These are phyloP conservation scores for Trametes cinnabarina DNA, from an alignment of 768 basidiomycete genomes.

Conservation along the genomic window DNA sequence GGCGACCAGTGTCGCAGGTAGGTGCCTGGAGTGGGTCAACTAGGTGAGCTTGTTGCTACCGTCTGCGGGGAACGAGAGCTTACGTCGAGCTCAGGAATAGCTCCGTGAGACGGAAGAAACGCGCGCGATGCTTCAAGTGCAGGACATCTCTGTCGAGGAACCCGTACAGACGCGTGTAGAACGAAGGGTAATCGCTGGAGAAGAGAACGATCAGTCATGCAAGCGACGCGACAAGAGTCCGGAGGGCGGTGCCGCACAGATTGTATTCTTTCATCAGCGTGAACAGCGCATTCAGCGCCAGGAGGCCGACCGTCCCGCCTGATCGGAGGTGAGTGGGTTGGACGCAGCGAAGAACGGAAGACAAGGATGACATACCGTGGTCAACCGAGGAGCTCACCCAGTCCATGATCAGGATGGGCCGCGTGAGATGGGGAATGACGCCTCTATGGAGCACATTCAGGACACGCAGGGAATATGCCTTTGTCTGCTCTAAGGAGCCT, in stretches of 20 bases:
- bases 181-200: constrained; percentile 90
- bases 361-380: constrained; percentile 51
- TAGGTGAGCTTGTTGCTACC: not conserved
- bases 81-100: constrained; percentile 91
- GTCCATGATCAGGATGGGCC: constrained; percentile 82
- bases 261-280: constrained; percentile 91
- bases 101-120: constrained; percentile 92
- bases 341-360: not conserved
- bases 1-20: constrained; percentile 88
- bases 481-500: constrained; percentile 31
- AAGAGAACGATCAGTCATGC: constrained; percentile 6
- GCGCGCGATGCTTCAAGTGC: constrained; percentile 88
- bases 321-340: not conserved
- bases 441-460: constrained; percentile 80
- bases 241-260: constrained; percentile 53
- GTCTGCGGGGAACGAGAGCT: constrained; percentile 23
- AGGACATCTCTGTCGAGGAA: constrained; percentile 86
- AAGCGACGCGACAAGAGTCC: not conserved
- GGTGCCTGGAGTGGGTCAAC: constrained; percentile 49
- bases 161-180: constrained; percentile 88
- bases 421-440: constrained; percentile 79
- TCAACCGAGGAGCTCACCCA: constrained; percentile 87
- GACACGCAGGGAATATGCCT: constrained; percentile 49
- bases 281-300: constrained; percentile 90
- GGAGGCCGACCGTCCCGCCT: constrained; percentile 83